phyloP scores from a whole-genome alignment of 1,139 yeast genomes.

The Hemisphaericaspora xylanilytica region DNA sequence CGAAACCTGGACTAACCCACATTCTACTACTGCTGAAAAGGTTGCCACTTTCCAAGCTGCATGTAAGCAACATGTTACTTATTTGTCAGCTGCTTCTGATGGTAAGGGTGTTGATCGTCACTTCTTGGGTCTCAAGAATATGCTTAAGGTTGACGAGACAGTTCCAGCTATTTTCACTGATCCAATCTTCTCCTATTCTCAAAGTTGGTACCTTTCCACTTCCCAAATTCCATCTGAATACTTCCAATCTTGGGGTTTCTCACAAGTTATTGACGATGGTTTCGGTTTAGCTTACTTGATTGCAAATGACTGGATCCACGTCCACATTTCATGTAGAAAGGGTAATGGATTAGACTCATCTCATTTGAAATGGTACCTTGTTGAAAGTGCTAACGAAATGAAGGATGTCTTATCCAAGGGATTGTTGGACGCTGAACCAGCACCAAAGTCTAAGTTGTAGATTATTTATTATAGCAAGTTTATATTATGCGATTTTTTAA shows the following conservation, averaged over 20 bases:
- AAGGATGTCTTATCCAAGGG: constrained; percentile 55
- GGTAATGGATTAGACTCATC: constrained; percentile 66
- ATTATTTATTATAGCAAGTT: constrained; percentile 2
- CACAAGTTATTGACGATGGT: constrained; percentile 93
- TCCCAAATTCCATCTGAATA: constrained; percentile 87
- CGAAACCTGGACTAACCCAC: constrained; percentile 67
- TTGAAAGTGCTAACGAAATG: constrained; percentile 80
- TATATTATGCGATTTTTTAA: background rate
- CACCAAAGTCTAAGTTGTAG: constrained; percentile 22
- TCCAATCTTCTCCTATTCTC: constrained; percentile 71
- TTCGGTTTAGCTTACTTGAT: constrained; percentile 93
- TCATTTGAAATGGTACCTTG: constrained; percentile 65
- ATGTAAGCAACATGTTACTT: constrained; percentile 68
- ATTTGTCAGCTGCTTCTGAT: constrained; percentile 73
- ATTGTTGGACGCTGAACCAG: constrained; percentile 39
- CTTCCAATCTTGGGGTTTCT: constrained; percentile 95
- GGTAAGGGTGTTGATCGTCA: constrained; percentile 96
- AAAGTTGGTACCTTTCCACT: constrained; percentile 83
- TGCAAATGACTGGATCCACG: constrained; percentile 80
- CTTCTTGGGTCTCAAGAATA: constrained; percentile 80
- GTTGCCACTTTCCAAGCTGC: constrained; percentile 72
- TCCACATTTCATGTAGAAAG: constrained; percentile 80
- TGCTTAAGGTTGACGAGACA: constrained; percentile 57
- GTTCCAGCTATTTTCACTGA: constrained; percentile 75
- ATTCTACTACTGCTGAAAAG: constrained; percentile 55